Base-by-base conservation (phyloP, 768 basidiomycete genomes). In the Xerocomus brunneocitrinus region DNA sequence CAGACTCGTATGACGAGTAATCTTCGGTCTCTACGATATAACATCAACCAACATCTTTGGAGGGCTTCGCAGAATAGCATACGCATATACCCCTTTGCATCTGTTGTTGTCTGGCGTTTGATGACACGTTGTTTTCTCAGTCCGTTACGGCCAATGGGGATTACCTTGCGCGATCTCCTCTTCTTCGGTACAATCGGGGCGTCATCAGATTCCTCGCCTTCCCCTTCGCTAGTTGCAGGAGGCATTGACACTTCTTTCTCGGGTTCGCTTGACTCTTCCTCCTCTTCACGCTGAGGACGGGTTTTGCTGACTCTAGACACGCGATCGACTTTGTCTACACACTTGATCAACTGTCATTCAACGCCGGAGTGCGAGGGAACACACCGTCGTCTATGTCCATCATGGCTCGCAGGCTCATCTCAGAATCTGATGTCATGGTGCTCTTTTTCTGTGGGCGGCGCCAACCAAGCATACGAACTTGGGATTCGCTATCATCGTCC, bases 301-400 rank as follows among this genome's bases (percentile, higher is more conserved):
- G 40, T 58, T 19, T 43, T 59, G 19, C 41, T 41, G 0, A 55
- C 28, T 63, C 66, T 49, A 40, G 64, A 51, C 4, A 53, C 64
- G 5, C 50, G 60, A 32, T 68, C 53, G 25, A 71, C 66, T 53
- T 62, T 50, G 8, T 68, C 68, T 71, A 28, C 14, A 3, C 19
- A 16, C 12, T 2, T 0, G n/a, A 27, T 69, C 43, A 58, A 39
- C 32, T 1, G 47, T n/a, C 58, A 3, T 1, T 64, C 62, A 14
- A 66, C 59, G 10, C 8, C 0, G 9, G 25, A 8, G 28, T 41
- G n/a, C 19, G 61, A 62, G 12, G 74, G 70, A 42, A 61, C 72
- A 14, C 56, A 85, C 88, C 81, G 60, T 89, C 88, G 52, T 88
- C 87, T 50, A 89, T 77, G 47, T 90, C 87, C 87, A 89, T 88